Evolutionary conservation across 495 filamentous ascomycete genomes (phyloP).

Genomic region (Aspergillus egyptiacus): DNA sequence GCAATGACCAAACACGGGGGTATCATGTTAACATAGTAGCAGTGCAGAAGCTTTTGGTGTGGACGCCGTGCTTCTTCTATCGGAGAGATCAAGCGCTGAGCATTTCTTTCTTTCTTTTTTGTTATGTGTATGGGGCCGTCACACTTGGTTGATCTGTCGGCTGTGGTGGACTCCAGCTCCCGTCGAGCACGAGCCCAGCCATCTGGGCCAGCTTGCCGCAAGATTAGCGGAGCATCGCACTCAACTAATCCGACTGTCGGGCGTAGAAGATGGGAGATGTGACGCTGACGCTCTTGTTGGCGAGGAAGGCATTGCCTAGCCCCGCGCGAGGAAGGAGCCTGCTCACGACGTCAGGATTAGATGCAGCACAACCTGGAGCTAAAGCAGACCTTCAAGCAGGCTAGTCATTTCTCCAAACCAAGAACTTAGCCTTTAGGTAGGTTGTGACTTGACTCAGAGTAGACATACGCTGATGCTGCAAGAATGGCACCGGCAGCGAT

Average conservation of each 20-base stretch:
- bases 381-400: neutral
- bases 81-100: neutral
- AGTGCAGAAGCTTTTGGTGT: conserved; percentile 5
- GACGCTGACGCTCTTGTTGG: too few relatives aligned
- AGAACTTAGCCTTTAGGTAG: too few relatives aligned
- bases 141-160: neutral
- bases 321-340: neutral
- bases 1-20: conserved; percentile 15
- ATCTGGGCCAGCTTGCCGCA: neutral
- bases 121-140: neutral
- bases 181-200: too few relatives aligned
- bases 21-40: conserved; percentile 16
- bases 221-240: neutral
- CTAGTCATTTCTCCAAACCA: neutral
- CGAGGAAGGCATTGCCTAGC: neutral
- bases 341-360: neutral
- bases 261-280: too few relatives aligned
- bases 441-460: neutral
- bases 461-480: conserved; percentile 6
- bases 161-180: too few relatives aligned
- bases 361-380: neutral
- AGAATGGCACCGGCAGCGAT: neutral
- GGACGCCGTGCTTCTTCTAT: neutral
- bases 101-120: too few relatives aligned
- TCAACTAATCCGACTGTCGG: neutral